These are phyloP conservation scores for Pycnococcus provasolii DNA, from an alignment of 139 green algal species.

Conservation along the genomic window DNA sequence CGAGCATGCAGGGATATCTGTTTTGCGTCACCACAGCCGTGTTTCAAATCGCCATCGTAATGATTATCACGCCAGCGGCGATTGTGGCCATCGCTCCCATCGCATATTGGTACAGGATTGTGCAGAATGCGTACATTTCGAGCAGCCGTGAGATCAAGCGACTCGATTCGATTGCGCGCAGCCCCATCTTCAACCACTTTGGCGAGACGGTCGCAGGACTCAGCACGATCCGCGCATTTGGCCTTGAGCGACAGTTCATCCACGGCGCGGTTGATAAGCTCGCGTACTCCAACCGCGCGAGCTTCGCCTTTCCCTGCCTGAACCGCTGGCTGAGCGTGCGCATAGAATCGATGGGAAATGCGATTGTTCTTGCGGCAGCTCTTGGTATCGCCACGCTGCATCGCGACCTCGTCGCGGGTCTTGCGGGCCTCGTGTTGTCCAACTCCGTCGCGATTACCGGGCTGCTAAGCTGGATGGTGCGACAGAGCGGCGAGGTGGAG, in stretches of 20 bases:
- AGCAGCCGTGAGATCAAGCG: conserved; percentile 74
- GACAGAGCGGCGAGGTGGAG: conserved; percentile 74
- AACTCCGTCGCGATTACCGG: conserved; percentile 71
- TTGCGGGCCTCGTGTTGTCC: conserved; percentile 80
- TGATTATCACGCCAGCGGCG: not conserved
- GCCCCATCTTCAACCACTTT: conserved; percentile 72
- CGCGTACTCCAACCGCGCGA: conserved; percentile 52
- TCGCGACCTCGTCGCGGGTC: conserved; percentile 38
- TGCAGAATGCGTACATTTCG: not conserved
- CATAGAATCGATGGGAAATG: conserved; percentile 79
- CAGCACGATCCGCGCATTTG: conserved; percentile 82
- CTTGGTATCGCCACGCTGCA: conserved; percentile 33
- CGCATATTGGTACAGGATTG: not conserved
- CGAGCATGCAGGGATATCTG: not conserved
- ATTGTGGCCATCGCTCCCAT: not conserved
- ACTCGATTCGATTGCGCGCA: conserved; percentile 68
- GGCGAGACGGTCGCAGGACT: conserved; percentile 52
- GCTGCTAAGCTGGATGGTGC: conserved; percentile 73
- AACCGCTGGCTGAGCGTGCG: conserved; percentile 88
- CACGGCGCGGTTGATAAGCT: conserved; percentile 36
- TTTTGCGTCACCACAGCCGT: conserved; percentile 8
- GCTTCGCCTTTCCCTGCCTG: conserved; percentile 30
- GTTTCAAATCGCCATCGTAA: not conserved
- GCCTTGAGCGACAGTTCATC: conserved; percentile 17
- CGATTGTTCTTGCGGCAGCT: conserved; percentile 41